phyloP scores from a whole-genome alignment of 202 grass and related monocot species.

The Panicum virgatum region DNA sequence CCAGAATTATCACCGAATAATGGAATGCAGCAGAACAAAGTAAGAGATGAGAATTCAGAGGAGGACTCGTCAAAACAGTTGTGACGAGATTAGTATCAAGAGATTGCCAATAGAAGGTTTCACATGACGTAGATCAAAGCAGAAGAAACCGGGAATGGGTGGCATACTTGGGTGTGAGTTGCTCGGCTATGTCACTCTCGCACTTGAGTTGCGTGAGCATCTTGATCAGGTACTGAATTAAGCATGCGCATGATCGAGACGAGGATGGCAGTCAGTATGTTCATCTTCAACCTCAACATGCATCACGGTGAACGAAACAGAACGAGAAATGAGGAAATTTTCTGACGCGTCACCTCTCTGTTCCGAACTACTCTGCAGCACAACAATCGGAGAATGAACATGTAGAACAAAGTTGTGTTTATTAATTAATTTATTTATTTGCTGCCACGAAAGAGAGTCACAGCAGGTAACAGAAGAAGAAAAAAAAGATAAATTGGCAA shows the following conservation, averaged over 20 bases:
- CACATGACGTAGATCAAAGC: no score
- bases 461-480: no score
- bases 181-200: conserved; percentile 64
- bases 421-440: no score
- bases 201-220: conserved; percentile 63
- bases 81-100: not conserved
- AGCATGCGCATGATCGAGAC: not conserved
- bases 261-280: not conserved
- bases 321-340: not conserved
- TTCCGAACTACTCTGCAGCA: conserved; percentile 43
- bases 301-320: not conserved
- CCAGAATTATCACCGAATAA: not conserved
- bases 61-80: no score
- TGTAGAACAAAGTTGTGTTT: not conserved
- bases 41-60: not conserved
- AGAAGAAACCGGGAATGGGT: no score
- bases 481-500: not conserved
- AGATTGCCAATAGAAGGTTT: not conserved
- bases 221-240: conserved; percentile 49
- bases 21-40: not conserved
- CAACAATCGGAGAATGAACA: not conserved
- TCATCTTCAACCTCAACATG: not conserved
- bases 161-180: conserved; percentile 37
- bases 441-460: not conserved
- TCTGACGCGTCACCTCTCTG: conserved; percentile 46